Evolutionary conservation across 345 rosid species (phyloP).

Genomic region (Raphanus sativus): DNA sequence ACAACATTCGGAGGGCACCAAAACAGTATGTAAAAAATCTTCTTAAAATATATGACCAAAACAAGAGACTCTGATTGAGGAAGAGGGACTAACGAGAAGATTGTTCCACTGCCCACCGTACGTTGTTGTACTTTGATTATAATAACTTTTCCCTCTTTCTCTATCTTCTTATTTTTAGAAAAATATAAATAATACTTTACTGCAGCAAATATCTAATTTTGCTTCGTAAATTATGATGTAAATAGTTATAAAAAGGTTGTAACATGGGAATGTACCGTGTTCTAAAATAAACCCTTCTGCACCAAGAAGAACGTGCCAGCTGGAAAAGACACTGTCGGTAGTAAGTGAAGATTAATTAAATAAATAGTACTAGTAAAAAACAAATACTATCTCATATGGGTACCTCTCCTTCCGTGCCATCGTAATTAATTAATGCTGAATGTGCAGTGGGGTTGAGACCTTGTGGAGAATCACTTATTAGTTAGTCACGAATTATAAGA

Average conservation of each 20-base stretch:
- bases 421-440: slow-evolving; percentile 34
- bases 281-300: slow-evolving; percentile 24
- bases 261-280: slow-evolving; percentile 15
- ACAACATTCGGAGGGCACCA: slow-evolving; percentile 23
- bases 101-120: not conserved
- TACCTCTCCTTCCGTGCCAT: slow-evolving; percentile 44
- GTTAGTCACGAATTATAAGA: not conserved
- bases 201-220: not conserved
- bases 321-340: slow-evolving; percentile 37
- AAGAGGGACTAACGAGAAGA: slow-evolving; percentile 9
- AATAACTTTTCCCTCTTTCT: not conserved
- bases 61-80: slow-evolving; percentile 5
- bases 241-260: not conserved
- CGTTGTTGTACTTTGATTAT: not conserved
- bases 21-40: not conserved
- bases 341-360: slow-evolving; percentile 17
- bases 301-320: slow-evolving; percentile 25
- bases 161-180: not conserved
- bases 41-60: not conserved
- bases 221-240: too few relatives aligned
- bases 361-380: slow-evolving; percentile 3
- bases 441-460: slow-evolving; percentile 38
- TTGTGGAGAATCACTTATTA: slow-evolving; percentile 34
- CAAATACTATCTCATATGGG: slow-evolving; percentile 23
- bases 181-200: not conserved